phyloP scores from a whole-genome alignment of 1,284 basidiomycete genomes.

The Melampsora larici-populina region DNA sequence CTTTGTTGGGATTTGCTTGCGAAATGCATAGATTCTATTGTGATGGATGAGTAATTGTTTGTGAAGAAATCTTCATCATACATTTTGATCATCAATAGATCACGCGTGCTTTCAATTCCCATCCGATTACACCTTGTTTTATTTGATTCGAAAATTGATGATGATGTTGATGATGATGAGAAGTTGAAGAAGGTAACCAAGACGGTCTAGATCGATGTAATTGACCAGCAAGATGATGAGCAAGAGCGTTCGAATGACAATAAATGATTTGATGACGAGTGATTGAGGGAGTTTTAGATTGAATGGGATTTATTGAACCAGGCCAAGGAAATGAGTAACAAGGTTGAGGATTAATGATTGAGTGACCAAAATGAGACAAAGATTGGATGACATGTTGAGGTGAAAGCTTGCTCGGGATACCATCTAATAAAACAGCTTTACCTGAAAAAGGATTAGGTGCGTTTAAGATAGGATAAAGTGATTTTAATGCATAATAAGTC shows the following conservation, averaged over 20 bases:
- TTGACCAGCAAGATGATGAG: constrained; percentile 1
- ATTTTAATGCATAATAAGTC: background rate
- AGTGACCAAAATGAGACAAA: background rate
- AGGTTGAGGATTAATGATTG: background rate
- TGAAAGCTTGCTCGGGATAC: background rate
- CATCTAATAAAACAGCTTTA: background rate
- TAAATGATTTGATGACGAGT: constrained; percentile 1
- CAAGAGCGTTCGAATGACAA: background rate
- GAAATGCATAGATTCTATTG: no score
- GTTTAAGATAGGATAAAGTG: background rate
- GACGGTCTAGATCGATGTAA: background rate
- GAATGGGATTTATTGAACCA: background rate
- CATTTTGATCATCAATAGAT: background rate
- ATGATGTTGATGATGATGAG: background rate
- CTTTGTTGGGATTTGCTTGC: no score
- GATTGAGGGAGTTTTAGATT: background rate
- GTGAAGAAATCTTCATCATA: no score
- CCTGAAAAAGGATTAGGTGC: background rate
- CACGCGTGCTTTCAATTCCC: constrained; percentile 3
- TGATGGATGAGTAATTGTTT: no score
- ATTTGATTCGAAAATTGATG: background rate
- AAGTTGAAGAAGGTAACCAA: background rate
- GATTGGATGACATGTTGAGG: background rate
- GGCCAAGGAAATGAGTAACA: background rate
- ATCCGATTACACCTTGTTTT: background rate